Evolutionary conservation across 768 basidiomycete genomes (phyloP), one percentile per base, ranked within the genome.

Genomic region (Filobasidium wieringae): DNA sequence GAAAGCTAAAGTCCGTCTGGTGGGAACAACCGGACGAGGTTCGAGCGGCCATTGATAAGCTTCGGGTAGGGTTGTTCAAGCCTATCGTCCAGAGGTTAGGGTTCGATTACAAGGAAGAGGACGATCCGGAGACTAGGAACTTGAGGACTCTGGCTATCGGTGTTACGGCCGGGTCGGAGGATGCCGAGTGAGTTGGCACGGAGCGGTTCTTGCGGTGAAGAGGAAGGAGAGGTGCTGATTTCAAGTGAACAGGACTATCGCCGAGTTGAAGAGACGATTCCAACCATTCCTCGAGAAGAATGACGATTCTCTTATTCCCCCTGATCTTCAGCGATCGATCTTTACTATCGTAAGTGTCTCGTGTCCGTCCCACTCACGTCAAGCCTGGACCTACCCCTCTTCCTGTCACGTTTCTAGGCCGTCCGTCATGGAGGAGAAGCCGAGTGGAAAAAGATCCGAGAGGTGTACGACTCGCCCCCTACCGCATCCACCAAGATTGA

Each of bases 21-120:
- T 95, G 88, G 86, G 90, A 93, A 72, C 76, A 88, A 64, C 66
- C 76, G 73, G 32, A 78, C 75, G 29, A 76, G 78, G 63, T 77
- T 76, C 33, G 78, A 78, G 34, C 76, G 5, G 68, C 78, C 47
- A 67, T 92, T 61, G 64, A 68, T 57, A 61, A 66, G 53, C 62
- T 74, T 60, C 72, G 74, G 17, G 60, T 69, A n/a, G 61, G 68
- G 33, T 64, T 79, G 31, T 73, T 87, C 73, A 77, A 77, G 49
- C 93, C 93, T 2, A 72, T 95, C 47, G 85, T 88, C 32, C 76
- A 86, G 34, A 79, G 78, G 62, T 78, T 95, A 31, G 90, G 91
- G 4, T 92, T 82, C 66, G 84, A 87, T 41, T 86, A 85, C 68
- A 71, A 76, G 5, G 76, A 78, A 11, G 74, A 75, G 11, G 93